Base-by-base conservation (phyloP, 768 basidiomycete genomes). In the Suillus subluteus region DNA sequence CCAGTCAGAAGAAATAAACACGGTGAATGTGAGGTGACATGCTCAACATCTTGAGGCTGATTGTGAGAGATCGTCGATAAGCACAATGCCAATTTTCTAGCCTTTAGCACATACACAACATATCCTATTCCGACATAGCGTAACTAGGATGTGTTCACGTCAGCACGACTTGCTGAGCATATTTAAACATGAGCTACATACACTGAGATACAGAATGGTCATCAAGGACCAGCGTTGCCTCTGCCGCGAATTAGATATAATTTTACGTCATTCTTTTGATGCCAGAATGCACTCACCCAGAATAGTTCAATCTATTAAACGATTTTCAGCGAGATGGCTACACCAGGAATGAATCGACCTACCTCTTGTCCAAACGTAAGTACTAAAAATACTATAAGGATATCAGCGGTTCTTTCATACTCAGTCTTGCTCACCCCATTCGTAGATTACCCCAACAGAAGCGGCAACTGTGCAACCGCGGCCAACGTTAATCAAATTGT, bases 341-440 rank as follows among this genome's bases (percentile, higher is more conserved):
- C 52, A 30, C 16, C 26, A 52, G 26, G 30, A 16, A 52, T 4
- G 30, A 13, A 26, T 52, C 15, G 4, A 52, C 26, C 8, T 52
- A 18, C 52, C 52, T 52, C 52, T 52, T 52, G 52, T 52, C 52
- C 52, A 16, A 52, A 52, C 1, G 52, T 52, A 15, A 52, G 52
- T 8, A 15, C 52, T 52, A 7, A 52, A 3, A 30, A 16, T 30
- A 9, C 52, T 3, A 30, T 52, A 30, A 52, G 52, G 52, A 52
- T 52, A 15, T 52, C 52, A 52, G 52, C 26, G 23, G 30, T 52
- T 52, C 30, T 52, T 9, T 30, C 16, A n/a, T 5, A 52, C 52
- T 52, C 52, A 30, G 52, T 16, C 52, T 52, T 52, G 26, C 52
- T 52, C 26, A 52, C 52, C 52, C 52, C 52, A 30, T 30, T 52